A percentile compares a stretch with the other conserved stretches of the same genome.
These are phyloP conservation scores for Neocallimastix lanati DNA, from an alignment of 192 early-diverging fungal genomes.

Conservation along the genomic window DNA sequence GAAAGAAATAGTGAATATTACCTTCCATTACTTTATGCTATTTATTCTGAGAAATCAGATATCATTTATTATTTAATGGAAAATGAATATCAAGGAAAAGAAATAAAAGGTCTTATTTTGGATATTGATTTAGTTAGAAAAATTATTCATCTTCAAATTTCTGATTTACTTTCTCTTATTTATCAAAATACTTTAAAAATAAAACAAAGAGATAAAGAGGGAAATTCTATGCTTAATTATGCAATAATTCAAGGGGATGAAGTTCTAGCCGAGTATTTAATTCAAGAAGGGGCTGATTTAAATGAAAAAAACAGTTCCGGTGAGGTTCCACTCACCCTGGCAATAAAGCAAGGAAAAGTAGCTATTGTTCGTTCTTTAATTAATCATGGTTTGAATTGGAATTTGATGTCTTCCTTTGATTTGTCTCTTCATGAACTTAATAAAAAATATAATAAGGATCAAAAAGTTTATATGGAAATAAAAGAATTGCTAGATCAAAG, in stretches of 20 bases:
- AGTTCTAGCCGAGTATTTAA: not conserved
- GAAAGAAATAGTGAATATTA: not conserved
- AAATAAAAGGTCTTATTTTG: not conserved
- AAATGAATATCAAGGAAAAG: not conserved
- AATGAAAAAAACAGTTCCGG: not conserved
- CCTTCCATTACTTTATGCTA: not conserved
- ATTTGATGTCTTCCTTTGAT: not conserved
- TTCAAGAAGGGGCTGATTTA: not conserved
- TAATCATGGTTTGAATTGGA: not conserved
- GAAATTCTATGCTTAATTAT: not conserved
- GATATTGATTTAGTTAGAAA: not conserved
- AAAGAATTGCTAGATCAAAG: not conserved
- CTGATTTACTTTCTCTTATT: not conserved
- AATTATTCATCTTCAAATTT: not conserved
- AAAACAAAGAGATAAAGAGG: not conserved
- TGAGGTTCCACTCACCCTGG: not conserved
- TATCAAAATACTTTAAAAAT: not conserved
- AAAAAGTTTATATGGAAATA: not conserved
- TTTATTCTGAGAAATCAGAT: not conserved
- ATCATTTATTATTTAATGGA: not conserved
- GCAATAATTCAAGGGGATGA: not conserved
- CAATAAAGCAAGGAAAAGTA: not conserved
- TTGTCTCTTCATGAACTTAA: not conserved
- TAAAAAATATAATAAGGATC: not conserved
- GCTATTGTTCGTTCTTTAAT: not conserved